phyloP scores from a whole-genome alignment of 257 asterid species.

The Nicotiana tabacum region DNA sequence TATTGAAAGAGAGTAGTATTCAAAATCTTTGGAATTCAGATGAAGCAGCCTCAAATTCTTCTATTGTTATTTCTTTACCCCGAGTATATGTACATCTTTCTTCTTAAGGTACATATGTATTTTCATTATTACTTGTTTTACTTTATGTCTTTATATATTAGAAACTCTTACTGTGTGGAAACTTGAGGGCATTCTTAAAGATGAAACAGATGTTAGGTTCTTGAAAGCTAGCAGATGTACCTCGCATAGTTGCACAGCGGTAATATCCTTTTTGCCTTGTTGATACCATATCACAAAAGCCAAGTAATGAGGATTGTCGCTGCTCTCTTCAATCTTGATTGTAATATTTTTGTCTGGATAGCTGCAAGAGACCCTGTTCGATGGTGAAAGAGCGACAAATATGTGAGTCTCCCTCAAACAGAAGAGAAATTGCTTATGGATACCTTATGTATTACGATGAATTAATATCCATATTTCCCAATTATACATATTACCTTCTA shows the following conservation, averaged over 20 bases:
- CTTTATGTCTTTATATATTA: too few relatives aligned
- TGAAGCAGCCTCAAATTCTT: neutral
- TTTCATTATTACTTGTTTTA: too few relatives aligned
- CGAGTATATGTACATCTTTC: neutral
- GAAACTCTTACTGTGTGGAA: too few relatives aligned
- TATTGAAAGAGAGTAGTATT: neutral
- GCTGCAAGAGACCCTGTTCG: constrained; percentile 73
- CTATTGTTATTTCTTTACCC: neutral
- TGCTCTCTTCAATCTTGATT: constrained; percentile 60
- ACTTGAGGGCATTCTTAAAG: neutral
- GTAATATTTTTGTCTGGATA: constrained; percentile 63
- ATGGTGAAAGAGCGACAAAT: neutral
- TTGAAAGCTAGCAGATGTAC: constrained; percentile 24
- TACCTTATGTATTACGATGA: neutral
- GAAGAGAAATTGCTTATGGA: neutral
- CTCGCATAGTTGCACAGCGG: constrained; percentile 83
- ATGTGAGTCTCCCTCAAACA: neutral
- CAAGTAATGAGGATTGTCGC: constrained; percentile 68
- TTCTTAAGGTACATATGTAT: too few relatives aligned
- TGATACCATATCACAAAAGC: constrained; percentile 78
- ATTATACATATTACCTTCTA: constrained; percentile 35
- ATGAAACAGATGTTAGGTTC: neutral
- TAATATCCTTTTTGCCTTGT: constrained; percentile 69
- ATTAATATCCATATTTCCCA: neutral
- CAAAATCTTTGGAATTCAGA: neutral